These are phyloP conservation scores for Polychaeton citri DNA, from an alignment of 2,329 filamentous ascomycete genomes.

Conservation along the genomic window DNA sequence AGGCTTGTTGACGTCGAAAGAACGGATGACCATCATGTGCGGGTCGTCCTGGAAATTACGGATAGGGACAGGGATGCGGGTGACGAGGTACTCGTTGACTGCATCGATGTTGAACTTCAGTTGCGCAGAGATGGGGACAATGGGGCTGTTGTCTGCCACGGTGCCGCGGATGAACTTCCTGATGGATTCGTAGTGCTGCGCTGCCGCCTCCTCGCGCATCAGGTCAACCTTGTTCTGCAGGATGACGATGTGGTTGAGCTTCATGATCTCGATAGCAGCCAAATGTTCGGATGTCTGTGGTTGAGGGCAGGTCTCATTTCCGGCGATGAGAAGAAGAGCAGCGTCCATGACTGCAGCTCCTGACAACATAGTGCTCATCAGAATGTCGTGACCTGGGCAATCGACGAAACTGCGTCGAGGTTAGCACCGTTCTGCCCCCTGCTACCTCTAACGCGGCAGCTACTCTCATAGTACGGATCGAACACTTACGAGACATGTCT, in stretches of 20 bases:
- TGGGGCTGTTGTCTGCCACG: constrained; percentile 83
- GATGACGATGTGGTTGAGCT: constrained; percentile 98
- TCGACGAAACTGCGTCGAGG: constrained; percentile 60
- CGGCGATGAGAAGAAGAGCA: constrained; percentile 86
- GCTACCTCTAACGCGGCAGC: neutral
- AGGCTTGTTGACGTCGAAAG: constrained; percentile 99
- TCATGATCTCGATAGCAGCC: constrained; percentile 99
- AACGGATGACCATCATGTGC: constrained; percentile 98
- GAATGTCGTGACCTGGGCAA: constrained; percentile 99
- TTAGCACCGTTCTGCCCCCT: constrained; percentile 4
- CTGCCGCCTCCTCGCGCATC: constrained; percentile 89
- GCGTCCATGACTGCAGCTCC: constrained; percentile 99
- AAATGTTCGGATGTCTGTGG: constrained; percentile 98
- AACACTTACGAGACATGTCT: constrained; percentile 84
- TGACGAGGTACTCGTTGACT: constrained; percentile 90
- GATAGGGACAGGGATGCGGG: constrained; percentile 81
- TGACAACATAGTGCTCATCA: constrained; percentile 99
- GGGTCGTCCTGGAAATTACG: constrained; percentile 86
- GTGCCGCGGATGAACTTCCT: constrained; percentile 97
- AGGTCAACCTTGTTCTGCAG: constrained; percentile 99
- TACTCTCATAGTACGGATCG: too few species aligned
- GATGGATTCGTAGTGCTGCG: constrained; percentile 92
- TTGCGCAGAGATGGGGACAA: constrained; percentile 95
- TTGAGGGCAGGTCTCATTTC: constrained; percentile 96
- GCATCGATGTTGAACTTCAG: constrained; percentile 99